phyloP scores from a whole-genome alignment of 371 early-diverging fungal species.

The Catenaria anguillulae region DNA sequence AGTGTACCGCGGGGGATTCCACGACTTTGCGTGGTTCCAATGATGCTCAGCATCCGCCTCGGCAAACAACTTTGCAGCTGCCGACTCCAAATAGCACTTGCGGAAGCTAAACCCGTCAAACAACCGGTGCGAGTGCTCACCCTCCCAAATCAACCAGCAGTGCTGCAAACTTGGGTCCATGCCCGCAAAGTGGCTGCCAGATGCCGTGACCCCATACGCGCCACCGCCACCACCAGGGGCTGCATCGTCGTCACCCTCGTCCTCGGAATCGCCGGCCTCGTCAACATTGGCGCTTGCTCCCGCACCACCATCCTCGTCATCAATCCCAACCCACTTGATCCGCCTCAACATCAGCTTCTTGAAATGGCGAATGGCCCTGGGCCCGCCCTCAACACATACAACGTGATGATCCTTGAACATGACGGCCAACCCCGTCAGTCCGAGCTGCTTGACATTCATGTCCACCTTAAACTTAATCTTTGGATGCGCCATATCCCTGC shows the following conservation, averaged over 20 bases:
- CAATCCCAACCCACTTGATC: conserved; percentile 72
- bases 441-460: conserved; percentile 66
- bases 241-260: conserved; percentile 14
- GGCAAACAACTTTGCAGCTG: conserved; percentile 51
- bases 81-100: conserved; percentile 54
- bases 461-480: conserved; percentile 77
- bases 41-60: conserved; percentile 54
- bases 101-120: conserved; percentile 65
- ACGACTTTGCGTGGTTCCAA: conserved; percentile 62
- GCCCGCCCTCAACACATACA: conserved; percentile 88
- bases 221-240: conserved; percentile 12
- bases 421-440: conserved; percentile 67
- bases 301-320: conserved; percentile 16
- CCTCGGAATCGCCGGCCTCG: conserved; percentile 21
- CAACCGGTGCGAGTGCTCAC: conserved; percentile 52
- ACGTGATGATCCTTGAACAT: conserved; percentile 52
- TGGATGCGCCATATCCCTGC: conserved; percentile 52
- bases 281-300: too few relatives aligned
- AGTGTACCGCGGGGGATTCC: not conserved
- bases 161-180: conserved; percentile 37
- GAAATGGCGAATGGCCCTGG: conserved; percentile 72
- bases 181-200: not conserved
- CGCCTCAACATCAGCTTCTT: conserved; percentile 90
- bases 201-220: conserved; percentile 1
- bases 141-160: conserved; percentile 87